Conservation (phyloP, 768 basidiomycete genomes). For the Podaxis mareebaensis region DNA sequence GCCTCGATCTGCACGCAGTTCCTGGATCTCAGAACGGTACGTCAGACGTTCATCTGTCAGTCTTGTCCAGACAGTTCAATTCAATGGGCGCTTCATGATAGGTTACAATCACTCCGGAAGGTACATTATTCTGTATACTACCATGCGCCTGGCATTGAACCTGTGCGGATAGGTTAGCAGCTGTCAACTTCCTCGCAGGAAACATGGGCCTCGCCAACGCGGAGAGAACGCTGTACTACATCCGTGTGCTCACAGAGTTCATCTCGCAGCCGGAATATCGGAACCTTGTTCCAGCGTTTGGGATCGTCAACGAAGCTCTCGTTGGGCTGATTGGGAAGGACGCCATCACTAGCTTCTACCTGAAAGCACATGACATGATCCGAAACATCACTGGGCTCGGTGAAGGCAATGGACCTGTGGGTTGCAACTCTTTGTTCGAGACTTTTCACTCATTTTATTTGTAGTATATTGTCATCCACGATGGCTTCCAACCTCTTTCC, state of each 20-base stretch:
- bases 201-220: slow-evolving; percentile 90
- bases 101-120: slow-evolving; percentile 65
- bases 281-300: slow-evolving; percentile 58
- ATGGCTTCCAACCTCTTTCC: slow-evolving; percentile 43
- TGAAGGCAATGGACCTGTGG: slow-evolving; percentile 57
- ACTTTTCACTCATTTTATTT: neutral
- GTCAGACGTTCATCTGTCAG: slow-evolving; percentile 11
- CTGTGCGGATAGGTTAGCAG: slow-evolving; percentile 32
- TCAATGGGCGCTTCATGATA: slow-evolving; percentile 20
- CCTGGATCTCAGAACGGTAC: slow-evolving; percentile 80
- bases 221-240: slow-evolving; percentile 72
- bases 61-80: neutral
- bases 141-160: neutral
- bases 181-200: slow-evolving; percentile 62
- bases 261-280: slow-evolving; percentile 63
- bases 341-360: slow-evolving; percentile 58
- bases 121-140: slow-evolving; percentile 9
- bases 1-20: slow-evolving; percentile 76
- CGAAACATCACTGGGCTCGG: slow-evolving; percentile 73
- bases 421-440: slow-evolving; percentile 10
- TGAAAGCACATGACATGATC: slow-evolving; percentile 59
- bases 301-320: slow-evolving; percentile 64
- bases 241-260: slow-evolving; percentile 77
- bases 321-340: slow-evolving; percentile 49
- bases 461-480: slow-evolving; percentile 54